Base-by-base conservation (phyloP, 2,329 filamentous ascomycete species). In the Amphichorda felina region DNA sequence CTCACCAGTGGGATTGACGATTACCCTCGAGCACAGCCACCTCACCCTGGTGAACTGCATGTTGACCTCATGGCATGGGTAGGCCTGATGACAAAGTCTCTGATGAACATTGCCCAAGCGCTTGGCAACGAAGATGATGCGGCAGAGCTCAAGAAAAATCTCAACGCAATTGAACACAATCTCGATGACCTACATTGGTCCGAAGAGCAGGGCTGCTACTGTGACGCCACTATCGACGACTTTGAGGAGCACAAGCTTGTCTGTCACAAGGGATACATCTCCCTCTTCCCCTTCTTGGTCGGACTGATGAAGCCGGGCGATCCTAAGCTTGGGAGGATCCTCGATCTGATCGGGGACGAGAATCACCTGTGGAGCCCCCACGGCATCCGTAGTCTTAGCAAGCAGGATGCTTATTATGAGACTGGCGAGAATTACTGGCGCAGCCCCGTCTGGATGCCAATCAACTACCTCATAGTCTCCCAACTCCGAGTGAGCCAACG, bases 391-490 rank as follows among this genome's bases (percentile, higher is more conserved):
- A 94, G 87, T 58, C 58, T 98, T 56, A 94, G 87, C 61, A 82
- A 81, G 60, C 75, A 76, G 48, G 82, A 89, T 50, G 68, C 80
- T 49, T 74, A 86, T 41, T 96, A 95, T 56, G 86, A 81, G 28
- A 94, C 87, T 0, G 84, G 70, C 2, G 91, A 98, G 64, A 95
- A 98, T 58, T 98, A 98, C 65, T 98, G 91, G 89, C 75, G 87
- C 42, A 83, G 85, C 43, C 87, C 91, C 0, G 72, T 96, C 17
- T 96, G 89, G 89, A 82, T 96, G 51, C 91, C 91, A 53, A 87
- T 96, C 45, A 96, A 96, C 61, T 96, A 94, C 57, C 66, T 96
- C 47, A 78, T 83, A 34, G 62, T 95, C 35, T 74, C 79, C 45
- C 78, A 84, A 51, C 75, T 96, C 21, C 68, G 79, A 45, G 83